phyloP scores from a whole-genome alignment of 83 land plant species.

The Picea abies region DNA sequence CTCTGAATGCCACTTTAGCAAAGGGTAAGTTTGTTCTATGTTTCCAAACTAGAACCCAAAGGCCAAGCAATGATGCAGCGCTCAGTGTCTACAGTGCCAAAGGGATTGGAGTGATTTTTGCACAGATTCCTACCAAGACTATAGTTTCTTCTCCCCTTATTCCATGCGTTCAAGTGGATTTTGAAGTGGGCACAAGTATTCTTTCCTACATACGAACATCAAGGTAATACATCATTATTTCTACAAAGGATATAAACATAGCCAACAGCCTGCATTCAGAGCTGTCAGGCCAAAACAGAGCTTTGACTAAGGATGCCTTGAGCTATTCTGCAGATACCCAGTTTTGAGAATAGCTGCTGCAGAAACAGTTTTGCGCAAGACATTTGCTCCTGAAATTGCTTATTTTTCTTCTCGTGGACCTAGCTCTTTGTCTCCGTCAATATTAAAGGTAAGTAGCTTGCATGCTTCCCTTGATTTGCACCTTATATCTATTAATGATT shows the following conservation, averaged over 20 bases:
- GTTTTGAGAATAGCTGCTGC: constrained; percentile 28
- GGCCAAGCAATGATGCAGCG: constrained; percentile 27
- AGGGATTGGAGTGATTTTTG: constrained; percentile 44
- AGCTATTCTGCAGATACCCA: constrained; percentile 35
- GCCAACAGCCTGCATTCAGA: constrained; percentile 1
- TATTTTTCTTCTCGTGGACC: constrained; percentile 63
- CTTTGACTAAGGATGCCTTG: constrained; percentile 9
- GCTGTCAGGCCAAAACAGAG: not conserved
- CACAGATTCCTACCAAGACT: constrained; percentile 34
- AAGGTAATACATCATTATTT: constrained; percentile 28
- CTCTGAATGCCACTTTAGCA: constrained; percentile 45
- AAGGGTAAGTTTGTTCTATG: constrained; percentile 51
- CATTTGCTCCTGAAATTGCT: constrained; percentile 47
- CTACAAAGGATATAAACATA: constrained; percentile 12
- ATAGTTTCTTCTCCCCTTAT: constrained; percentile 19
- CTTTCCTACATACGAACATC: constrained; percentile 34
- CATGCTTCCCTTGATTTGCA: not conserved
- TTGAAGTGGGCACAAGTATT: constrained; percentile 31
- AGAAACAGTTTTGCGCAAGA: constrained; percentile 34
- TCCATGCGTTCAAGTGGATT: constrained; percentile 48
- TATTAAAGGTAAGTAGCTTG: constrained; percentile 37
- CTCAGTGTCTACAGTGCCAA: constrained; percentile 21
- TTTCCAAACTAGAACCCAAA: constrained; percentile 37
- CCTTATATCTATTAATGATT: not conserved
- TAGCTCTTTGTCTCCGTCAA: constrained; percentile 47